A percentile compares a stretch with the other conserved stretches of the same genome.
Conservation (phyloP, 306 rosid species). For the Gleditsia sinensis region DNA sequence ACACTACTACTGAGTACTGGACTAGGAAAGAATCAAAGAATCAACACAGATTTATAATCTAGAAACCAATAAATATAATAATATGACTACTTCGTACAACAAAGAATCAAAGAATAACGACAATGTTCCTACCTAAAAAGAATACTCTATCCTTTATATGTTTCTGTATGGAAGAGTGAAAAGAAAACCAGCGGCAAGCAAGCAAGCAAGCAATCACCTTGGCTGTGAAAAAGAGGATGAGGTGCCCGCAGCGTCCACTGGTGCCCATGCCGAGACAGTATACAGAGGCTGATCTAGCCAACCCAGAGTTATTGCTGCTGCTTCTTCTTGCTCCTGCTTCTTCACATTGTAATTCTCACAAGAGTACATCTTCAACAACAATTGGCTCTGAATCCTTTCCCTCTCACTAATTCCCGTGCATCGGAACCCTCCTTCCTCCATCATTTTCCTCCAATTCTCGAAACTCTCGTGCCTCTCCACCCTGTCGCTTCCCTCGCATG, state of each 20-base stretch:
- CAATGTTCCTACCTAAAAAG: slow-evolving; percentile 65
- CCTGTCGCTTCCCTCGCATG: slow-evolving; percentile 87
- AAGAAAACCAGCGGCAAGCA: too few species aligned
- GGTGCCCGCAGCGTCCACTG: too few species aligned
- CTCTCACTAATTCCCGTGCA: slow-evolving; percentile 57
- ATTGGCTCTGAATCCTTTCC: slow-evolving; percentile 65
- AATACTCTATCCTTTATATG: slow-evolving; percentile 49
- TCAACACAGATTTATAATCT: slow-evolving; percentile 47
- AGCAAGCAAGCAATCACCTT: too few species aligned
- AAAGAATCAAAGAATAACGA: slow-evolving; percentile 81
- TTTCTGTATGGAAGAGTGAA: too few species aligned
- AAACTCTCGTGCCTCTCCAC: slow-evolving; percentile 84
- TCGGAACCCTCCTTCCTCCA: slow-evolving; percentile 79
- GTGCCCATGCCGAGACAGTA: slow-evolving; percentile 87
- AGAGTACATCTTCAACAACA: slow-evolving; percentile 79
- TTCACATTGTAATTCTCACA: slow-evolving; percentile 54
- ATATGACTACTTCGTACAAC: slow-evolving; percentile 81
- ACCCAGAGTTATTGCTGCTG: slow-evolving; percentile 55
- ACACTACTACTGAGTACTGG: neutral
- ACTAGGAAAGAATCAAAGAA: slow-evolving; percentile 59
- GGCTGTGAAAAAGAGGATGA: slow-evolving; percentile 79
- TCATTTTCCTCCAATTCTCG: slow-evolving; percentile 75
- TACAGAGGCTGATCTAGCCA: slow-evolving; percentile 83
- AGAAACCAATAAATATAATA: too few species aligned
- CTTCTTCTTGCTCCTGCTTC: slow-evolving; percentile 59